phyloP scores from a whole-genome alignment of 2,329 filamentous ascomycete species.

The Zasmidium cellare region DNA sequence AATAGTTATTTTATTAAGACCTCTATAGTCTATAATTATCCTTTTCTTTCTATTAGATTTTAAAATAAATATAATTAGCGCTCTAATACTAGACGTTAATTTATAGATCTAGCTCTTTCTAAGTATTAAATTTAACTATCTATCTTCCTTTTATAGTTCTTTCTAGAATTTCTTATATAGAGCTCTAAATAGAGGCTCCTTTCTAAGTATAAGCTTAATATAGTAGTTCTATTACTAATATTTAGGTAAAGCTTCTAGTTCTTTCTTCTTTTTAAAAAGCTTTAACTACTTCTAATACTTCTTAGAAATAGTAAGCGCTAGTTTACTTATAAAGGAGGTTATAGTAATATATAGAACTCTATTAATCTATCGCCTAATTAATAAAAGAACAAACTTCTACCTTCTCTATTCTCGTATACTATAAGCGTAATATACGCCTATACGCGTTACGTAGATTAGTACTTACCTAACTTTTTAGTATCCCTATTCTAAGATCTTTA shows the following conservation, averaged over 20 bases:
- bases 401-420: too few relatives aligned
- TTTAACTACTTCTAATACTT: slow-evolving; percentile 12
- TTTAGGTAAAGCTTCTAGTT: slow-evolving; percentile 7
- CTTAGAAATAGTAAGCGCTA: slow-evolving; percentile 7
- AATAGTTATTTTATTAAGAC: slow-evolving; percentile 27
- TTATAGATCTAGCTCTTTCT: slow-evolving; percentile 6
- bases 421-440: too few relatives aligned
- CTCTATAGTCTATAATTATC: slow-evolving; percentile 25
- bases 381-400: too few relatives aligned
- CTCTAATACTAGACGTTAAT: slow-evolving; percentile 4
- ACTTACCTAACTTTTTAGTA: too few relatives aligned
- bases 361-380: too few relatives aligned
- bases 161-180: slow-evolving; percentile 7
- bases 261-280: slow-evolving; percentile 14
- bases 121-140: slow-evolving; percentile 7
- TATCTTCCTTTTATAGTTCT: slow-evolving; percentile 3
- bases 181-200: slow-evolving; percentile 10
- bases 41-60: slow-evolving; percentile 21
- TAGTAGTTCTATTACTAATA: slow-evolving; percentile 12
- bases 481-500: too few relatives aligned
- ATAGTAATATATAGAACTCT: too few relatives aligned
- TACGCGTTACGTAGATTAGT: too few relatives aligned
- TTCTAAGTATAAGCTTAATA: slow-evolving; percentile 9
- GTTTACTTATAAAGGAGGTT: too few relatives aligned
- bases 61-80: slow-evolving; percentile 22